Evolutionary conservation across 768 basidiomycete genomes (phyloP), one percentile per base, ranked within the genome.

Genomic region (Mycena olivaceomarginata): DNA sequence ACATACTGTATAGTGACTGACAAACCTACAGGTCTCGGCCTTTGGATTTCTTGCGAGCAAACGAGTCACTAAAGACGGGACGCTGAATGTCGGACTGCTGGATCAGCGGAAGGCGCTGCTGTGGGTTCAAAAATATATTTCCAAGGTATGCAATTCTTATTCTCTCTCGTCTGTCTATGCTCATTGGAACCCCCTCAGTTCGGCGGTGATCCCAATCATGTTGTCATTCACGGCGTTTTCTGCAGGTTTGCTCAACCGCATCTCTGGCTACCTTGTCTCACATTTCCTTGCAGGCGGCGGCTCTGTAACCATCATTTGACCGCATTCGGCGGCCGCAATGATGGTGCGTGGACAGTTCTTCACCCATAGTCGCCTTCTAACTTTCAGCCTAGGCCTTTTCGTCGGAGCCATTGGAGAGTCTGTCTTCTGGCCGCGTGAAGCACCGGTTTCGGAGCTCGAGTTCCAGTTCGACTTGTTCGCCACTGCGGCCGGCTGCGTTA

Each of bases 401-500:
- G 18, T 67, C 22, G 72, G 65, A 39, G 72, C 72, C 56, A 73
- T 73, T 37, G 72, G 72, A 57, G 72, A 73, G 43, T 73, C 72
- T 39, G 65, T 51, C 48, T 51, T 51, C 48, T 51, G 48, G 48
- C 48, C 48, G 18, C 48, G 48, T 16, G 48, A 51, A 51, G 48
- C 48, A 51, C 48, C 48, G 48, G 48, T 51, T 18, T 51, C 48
- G 48, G 48, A 51, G 48, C 72, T 67, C 56, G 72, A 73, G 41
- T 73, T 73, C 72, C 72, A 73, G 65, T 73, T 73, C 72, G 72
- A 73, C 41, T 73, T 73, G 72, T 73, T 73, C 72, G 72, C 72
- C 72, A 6, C 51, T 45, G 72, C 65, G n/a, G 72, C 72, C 25
- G 72, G 72, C 31, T 73, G 72, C 64, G 13, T 40, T 20, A 67